Evolutionary conservation across 805 yeast species (phyloP).

Genomic region (Candida boleticola): DNA sequence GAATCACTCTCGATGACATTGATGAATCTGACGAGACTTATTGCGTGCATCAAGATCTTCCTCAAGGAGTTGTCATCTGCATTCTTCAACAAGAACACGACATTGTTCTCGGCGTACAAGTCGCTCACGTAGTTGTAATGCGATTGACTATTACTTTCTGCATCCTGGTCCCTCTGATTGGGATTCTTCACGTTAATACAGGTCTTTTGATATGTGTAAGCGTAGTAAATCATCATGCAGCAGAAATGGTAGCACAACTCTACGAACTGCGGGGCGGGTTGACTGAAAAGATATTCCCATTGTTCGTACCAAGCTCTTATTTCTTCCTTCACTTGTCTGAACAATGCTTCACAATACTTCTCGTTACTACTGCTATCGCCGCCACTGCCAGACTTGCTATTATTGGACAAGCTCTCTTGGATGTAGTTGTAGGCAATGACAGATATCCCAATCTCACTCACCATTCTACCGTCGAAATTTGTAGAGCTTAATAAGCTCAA

Average conservation of each 20-base stretch:
- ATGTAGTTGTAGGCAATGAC: conserved; percentile 57
- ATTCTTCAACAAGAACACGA: conserved; percentile 20
- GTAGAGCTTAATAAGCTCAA: conserved; percentile 60
- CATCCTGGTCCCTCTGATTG: not conserved
- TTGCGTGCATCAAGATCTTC: conserved; percentile 41
- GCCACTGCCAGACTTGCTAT: conserved; percentile 10
- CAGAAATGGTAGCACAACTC: conserved; percentile 69
- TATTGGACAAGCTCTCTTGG: conserved; percentile 32
- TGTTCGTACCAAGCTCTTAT: conserved; percentile 61
- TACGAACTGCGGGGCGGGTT: conserved; percentile 71
- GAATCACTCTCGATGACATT: conserved; percentile 45
- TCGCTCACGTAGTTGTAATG: too few species aligned
- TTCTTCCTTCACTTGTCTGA: conserved; percentile 43
- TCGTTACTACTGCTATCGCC: conserved; percentile 1
- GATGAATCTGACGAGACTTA: conserved; percentile 41
- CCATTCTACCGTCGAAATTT: conserved; percentile 80
- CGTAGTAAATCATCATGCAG: conserved; percentile 48
- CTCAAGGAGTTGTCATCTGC: conserved; percentile 26
- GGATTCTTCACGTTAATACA: not conserved
- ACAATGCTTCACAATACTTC: conserved; percentile 22
- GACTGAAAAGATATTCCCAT: conserved; percentile 68
- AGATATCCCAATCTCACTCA: conserved; percentile 68
- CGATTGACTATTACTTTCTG: not conserved
- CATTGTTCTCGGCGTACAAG: conserved; percentile 18
- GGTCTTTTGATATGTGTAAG: conserved; percentile 27